phyloP scores from a whole-genome alignment of 2,329 filamentous ascomycete genomes.

The Neofusicoccum kwambonambiense region DNA sequence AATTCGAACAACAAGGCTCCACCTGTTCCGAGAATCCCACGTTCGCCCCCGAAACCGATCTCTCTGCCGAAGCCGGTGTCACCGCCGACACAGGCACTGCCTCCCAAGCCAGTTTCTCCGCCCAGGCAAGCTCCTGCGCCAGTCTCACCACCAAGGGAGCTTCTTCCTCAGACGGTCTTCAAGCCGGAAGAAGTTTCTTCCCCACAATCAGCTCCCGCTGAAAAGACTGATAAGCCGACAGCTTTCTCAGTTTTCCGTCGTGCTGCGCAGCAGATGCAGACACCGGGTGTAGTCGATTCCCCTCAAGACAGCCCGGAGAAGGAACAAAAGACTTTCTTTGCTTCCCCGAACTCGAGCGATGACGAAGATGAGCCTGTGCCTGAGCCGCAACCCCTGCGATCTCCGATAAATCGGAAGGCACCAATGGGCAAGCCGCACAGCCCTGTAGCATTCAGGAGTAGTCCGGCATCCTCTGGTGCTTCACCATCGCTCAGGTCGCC shows the following conservation, averaged over 20 bases:
- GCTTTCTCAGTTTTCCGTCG: constrained; percentile 48
- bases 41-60: not conserved
- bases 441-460: not conserved
- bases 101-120: not conserved
- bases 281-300: not conserved
- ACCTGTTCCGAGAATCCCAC: not conserved
- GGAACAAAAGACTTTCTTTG: constrained; percentile 37
- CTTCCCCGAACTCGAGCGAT: constrained; percentile 28
- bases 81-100: not conserved
- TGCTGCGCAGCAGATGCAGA: constrained; percentile 42
- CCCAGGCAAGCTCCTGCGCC: not conserved
- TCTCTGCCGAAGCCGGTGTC: not conserved
- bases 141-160: not conserved
- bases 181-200: not conserved
- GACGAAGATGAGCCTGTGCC: constrained; percentile 33
- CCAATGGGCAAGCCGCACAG: constrained; percentile 15
- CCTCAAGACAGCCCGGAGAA: not conserved
- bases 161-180: not conserved
- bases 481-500: not conserved
- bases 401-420: constrained; percentile 19
- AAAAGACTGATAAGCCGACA: not conserved
- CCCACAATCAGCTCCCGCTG: not conserved
- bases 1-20: constrained; percentile 1
- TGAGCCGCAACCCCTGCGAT: constrained; percentile 16
- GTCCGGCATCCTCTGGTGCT: not conserved